phyloP scores from a whole-genome alignment of 2,329 filamentous ascomycete species.

The Colletotrichum kahawae region DNA sequence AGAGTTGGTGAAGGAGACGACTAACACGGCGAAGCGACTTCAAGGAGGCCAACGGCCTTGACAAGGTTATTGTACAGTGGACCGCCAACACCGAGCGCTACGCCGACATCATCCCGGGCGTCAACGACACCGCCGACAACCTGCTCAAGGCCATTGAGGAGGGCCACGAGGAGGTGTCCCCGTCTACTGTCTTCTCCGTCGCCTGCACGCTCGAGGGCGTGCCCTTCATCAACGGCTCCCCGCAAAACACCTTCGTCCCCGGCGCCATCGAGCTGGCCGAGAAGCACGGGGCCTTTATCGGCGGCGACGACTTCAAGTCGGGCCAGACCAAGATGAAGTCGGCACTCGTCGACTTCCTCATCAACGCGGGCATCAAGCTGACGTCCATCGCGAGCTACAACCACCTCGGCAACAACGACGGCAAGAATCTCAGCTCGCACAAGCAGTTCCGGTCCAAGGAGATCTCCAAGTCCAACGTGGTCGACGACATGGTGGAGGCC shows the following conservation, averaged over 20 bases:
- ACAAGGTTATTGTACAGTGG: slow-evolving; percentile 98
- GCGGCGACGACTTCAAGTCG: slow-evolving; percentile 99
- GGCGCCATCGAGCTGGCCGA: slow-evolving; percentile 90
- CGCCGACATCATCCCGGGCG: slow-evolving; percentile 82
- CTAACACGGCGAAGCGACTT: too few relatives aligned
- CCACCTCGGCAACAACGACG: slow-evolving; percentile 98
- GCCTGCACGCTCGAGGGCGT: slow-evolving; percentile 88
- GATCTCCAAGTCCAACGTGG: slow-evolving; percentile 98
- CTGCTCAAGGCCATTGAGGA: slow-evolving; percentile 84
- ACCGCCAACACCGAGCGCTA: slow-evolving; percentile 99
- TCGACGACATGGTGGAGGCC: slow-evolving; percentile 99
- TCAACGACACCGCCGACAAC: slow-evolving; percentile 98
- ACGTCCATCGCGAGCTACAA: slow-evolving; percentile 99
- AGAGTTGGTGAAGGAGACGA: too few relatives aligned
- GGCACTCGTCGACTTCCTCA: slow-evolving; percentile 95
- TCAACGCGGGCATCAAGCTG: slow-evolving; percentile 98
- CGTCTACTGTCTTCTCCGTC: slow-evolving; percentile 94
- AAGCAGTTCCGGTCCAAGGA: slow-evolving; percentile 99
- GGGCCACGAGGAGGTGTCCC: slow-evolving; percentile 90
- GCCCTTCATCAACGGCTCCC: slow-evolving; percentile 99
- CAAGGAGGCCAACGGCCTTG: slow-evolving; percentile 82
- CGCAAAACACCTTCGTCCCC: slow-evolving; percentile 98
- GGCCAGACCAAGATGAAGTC: slow-evolving; percentile 99
- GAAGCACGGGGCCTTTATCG: slow-evolving; percentile 86
- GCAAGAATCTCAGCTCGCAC: slow-evolving; percentile 97